phyloP scores from a whole-genome alignment of 352 stramenopile genomes.

The Globisporangium paroecandrum region DNA sequence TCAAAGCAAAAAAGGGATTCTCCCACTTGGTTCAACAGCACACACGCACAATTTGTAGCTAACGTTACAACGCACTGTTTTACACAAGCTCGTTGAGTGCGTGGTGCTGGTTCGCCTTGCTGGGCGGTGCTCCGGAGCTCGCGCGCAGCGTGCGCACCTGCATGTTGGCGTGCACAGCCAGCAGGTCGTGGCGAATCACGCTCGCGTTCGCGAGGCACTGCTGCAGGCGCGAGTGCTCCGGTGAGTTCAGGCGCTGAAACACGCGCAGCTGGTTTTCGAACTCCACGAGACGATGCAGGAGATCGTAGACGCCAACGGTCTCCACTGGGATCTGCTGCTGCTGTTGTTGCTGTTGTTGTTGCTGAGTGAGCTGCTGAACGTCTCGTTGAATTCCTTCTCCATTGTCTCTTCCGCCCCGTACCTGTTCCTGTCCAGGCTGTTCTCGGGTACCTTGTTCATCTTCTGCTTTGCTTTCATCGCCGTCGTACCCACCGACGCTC shows the following conservation, averaged over 20 bases:
- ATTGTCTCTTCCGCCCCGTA: not conserved
- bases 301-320: constrained; percentile 2
- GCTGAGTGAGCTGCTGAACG: not conserved
- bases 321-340: not conserved
- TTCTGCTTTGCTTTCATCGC: not conserved
- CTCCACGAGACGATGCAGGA: constrained; percentile 8
- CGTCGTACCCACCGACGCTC: constrained; percentile 14
- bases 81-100: constrained; percentile 6
- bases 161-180: constrained; percentile 18
- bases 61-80: not conserved
- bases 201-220: constrained; percentile 17
- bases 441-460: not conserved
- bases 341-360: not conserved
- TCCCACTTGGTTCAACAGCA: not conserved
- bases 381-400: not conserved
- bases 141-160: constrained; percentile 17
- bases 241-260: constrained; percentile 10
- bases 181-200: constrained; percentile 18
- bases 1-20: not conserved
- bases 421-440: not conserved
- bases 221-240: constrained; percentile 11
- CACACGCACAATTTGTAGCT: not conserved
- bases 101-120: not conserved
- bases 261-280: constrained; percentile 12
- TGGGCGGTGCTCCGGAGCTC: not conserved